Evolutionary conservation across 305 asterid genomes (phyloP).

Genomic region (Plantago coronopus): DNA sequence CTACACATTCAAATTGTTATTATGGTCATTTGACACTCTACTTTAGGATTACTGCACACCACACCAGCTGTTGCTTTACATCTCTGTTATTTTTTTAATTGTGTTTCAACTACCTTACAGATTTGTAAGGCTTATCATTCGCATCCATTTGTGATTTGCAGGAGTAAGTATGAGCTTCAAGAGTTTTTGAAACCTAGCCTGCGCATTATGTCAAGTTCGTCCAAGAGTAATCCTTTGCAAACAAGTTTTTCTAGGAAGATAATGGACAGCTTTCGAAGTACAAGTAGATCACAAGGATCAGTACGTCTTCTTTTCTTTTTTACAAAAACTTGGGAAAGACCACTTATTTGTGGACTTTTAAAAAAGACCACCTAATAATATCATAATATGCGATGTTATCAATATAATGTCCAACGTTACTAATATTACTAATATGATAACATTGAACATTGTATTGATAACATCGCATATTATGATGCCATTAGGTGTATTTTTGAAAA

Average conservation of each 20-base stretch:
- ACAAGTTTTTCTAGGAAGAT: conserved; percentile 67
- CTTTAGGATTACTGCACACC: neutral
- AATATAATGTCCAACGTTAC: no score
- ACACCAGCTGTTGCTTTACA: neutral
- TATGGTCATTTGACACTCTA: neutral
- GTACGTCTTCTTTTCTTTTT: conserved; percentile 40
- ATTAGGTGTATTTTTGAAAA: no score
- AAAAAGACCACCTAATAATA: no score
- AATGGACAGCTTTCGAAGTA: conserved; percentile 53
- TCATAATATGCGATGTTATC: no score
- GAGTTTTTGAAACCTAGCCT: conserved; percentile 90
- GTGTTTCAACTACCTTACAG: neutral
- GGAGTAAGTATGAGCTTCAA: conserved; percentile 89
- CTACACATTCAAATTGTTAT: neutral
- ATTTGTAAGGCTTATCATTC: neutral
- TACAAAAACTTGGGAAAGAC: no score
- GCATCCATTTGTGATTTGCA: conserved; percentile 23
- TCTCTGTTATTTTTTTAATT: neutral
- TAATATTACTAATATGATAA: no score
- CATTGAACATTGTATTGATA: no score
- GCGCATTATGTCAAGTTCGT: conserved; percentile 59
- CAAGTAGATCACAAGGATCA: conserved; percentile 50
- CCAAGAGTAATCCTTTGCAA: conserved; percentile 54
- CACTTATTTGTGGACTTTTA: no score
- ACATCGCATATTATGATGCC: no score